Conservation (phyloP, 148 eudicot species). For the Linanthus parryae region DNA sequence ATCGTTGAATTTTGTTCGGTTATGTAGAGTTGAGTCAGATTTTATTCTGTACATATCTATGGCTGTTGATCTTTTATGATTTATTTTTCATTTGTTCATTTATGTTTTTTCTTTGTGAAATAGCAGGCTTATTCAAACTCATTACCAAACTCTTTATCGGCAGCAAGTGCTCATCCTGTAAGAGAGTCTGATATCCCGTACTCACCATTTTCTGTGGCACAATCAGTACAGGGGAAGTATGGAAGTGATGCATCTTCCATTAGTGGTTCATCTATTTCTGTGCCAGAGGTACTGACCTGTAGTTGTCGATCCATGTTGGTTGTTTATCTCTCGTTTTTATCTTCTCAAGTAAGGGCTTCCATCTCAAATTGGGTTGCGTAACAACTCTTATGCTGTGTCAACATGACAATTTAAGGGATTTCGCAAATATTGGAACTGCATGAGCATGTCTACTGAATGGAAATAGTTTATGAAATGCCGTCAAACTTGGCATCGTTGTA, state of each 20-base stretch:
- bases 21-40: neutral
- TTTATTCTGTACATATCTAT: neutral
- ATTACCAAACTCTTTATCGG: slow-evolving; percentile 55
- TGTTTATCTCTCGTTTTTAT: neutral
- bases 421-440: no score
- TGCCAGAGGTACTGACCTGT: slow-evolving; percentile 58
- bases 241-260: slow-evolving; percentile 51
- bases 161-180: slow-evolving; percentile 52
- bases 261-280: slow-evolving; percentile 53
- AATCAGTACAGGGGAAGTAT: slow-evolving; percentile 56
- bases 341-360: no score
- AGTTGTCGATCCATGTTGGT: neutral
- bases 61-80: neutral
- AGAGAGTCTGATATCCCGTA: slow-evolving; percentile 75
- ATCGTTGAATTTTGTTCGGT: no score
- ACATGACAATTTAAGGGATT: no score
- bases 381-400: no score
- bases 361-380: no score
- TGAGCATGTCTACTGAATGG: no score
- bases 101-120: slow-evolving; percentile 4
- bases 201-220: slow-evolving; percentile 61
- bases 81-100: slow-evolving; percentile 1
- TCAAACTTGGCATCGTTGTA: no score
- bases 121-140: slow-evolving; percentile 64
- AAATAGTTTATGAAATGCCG: no score